Conservation (phyloP, 2,329 filamentous ascomycete species). For the Colletotrichum spinosum region DNA sequence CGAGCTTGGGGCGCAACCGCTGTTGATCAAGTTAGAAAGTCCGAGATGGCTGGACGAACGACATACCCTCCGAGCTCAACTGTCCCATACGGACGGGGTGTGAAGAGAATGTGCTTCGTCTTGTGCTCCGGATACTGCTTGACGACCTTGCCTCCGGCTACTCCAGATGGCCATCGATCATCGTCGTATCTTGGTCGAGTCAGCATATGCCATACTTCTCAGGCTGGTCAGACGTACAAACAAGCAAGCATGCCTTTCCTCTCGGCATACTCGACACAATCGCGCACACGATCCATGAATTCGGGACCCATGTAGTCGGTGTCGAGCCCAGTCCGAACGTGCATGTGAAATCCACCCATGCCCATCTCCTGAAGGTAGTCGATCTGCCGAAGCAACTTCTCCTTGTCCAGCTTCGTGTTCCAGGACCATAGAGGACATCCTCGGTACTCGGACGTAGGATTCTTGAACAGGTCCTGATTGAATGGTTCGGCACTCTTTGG, state of each 20-base stretch:
- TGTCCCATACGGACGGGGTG: slow-evolving; percentile 36
- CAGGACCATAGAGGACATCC: slow-evolving; percentile 47
- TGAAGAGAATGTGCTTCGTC: slow-evolving; percentile 45
- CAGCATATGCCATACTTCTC: neutral
- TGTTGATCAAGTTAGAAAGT: neutral
- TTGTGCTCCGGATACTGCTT: slow-evolving; percentile 42
- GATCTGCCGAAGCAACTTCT: slow-evolving; percentile 45
- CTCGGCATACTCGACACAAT: slow-evolving; percentile 47
- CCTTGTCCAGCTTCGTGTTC: slow-evolving; percentile 45
- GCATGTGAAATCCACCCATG: slow-evolving; percentile 48
- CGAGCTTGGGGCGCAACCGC: slow-evolving; percentile 24
- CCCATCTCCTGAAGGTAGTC: slow-evolving; percentile 46
- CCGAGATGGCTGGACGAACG: neutral
- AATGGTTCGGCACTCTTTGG: slow-evolving; percentile 42
- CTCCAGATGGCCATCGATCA: slow-evolving; percentile 47
- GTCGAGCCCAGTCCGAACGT: slow-evolving; percentile 46
- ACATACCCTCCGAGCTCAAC: slow-evolving; percentile 36
- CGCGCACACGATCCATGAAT: slow-evolving; percentile 44
- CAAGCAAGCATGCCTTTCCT: slow-evolving; percentile 47
- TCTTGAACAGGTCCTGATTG: slow-evolving; percentile 42
- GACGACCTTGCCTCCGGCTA: slow-evolving; percentile 44
- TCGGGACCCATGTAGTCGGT: slow-evolving; percentile 47
- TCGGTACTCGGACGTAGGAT: slow-evolving; percentile 46
- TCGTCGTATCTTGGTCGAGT: slow-evolving; percentile 41
- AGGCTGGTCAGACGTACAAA: slow-evolving; percentile 33